Evolutionary conservation across 1,139 yeast species (phyloP).

Genomic region (Sugiyamaella xylanicola): DNA sequence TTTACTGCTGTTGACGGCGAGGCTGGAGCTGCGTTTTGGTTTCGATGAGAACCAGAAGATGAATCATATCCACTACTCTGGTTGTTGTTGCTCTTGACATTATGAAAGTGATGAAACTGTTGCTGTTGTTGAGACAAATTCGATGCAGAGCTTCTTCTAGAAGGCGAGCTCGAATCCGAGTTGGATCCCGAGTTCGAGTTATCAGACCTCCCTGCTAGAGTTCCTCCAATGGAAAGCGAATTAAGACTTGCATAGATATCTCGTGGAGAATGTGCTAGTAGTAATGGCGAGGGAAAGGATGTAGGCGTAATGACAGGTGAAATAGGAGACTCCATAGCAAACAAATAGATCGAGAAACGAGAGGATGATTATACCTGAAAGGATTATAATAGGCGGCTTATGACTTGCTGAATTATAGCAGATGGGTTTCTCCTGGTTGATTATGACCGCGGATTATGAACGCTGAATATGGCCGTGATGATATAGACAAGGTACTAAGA

Average conservation of each 20-base stretch:
- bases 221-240: conserved; percentile 9
- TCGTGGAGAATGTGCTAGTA: conserved; percentile 29
- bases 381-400: no score
- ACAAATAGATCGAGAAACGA: not conserved
- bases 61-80: conserved; percentile 11
- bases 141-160: conserved; percentile 8
- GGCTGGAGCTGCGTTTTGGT: conserved; percentile 9
- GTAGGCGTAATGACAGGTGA: conserved; percentile 25
- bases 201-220: not conserved
- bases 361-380: no score
- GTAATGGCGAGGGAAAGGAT: conserved; percentile 27
- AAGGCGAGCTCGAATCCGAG: conserved; percentile 2
- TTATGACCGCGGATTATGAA: no score
- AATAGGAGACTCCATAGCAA: conserved; percentile 23
- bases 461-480: no score
- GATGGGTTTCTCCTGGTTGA: no score
- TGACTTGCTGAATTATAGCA: no score
- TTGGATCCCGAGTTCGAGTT: not conserved
- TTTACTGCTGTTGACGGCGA: conserved; percentile 16
- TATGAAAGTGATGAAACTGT: conserved; percentile 5
- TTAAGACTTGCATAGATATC: conserved; percentile 17
- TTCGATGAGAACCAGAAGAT: conserved; percentile 11
- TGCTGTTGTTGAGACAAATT: conserved; percentile 4
- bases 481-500: no score
- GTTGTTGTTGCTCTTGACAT: not conserved